Evolutionary conservation across 2,329 filamentous ascomycete species (phyloP).

Genomic region (Phialophora macrospora): DNA sequence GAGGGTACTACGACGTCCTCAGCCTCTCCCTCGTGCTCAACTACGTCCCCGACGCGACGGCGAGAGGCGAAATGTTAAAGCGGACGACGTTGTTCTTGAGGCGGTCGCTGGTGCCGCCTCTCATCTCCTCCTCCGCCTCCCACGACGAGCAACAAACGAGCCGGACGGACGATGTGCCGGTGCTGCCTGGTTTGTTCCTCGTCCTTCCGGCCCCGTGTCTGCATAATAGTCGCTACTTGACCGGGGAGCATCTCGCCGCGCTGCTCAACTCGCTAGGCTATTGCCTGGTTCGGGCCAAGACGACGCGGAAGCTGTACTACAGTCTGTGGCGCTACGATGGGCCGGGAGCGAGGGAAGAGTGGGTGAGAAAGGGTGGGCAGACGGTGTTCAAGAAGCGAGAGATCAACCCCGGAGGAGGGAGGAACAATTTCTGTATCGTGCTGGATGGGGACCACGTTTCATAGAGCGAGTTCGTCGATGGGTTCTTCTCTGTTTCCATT

Average conservation of each 20-base stretch:
- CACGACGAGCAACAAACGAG: too few relatives aligned
- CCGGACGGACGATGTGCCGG: constrained; percentile 13
- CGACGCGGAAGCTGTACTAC: constrained; percentile 83
- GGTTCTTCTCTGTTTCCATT: constrained; percentile 17
- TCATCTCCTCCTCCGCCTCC: too few relatives aligned
- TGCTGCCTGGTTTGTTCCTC: constrained; percentile 77
- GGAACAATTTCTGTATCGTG: constrained; percentile 91
- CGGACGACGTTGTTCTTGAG: constrained; percentile 72
- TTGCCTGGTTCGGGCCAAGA: constrained; percentile 66
- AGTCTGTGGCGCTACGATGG: constrained; percentile 73
- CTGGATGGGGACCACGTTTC: constrained; percentile 47
- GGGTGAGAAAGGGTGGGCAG: constrained; percentile 31
- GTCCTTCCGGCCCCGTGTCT: constrained; percentile 89
- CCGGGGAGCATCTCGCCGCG: constrained; percentile 67
- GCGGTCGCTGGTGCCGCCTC: neutral
- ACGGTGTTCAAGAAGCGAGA: constrained; percentile 71
- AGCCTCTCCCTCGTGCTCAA: constrained; percentile 93
- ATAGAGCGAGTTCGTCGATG: neutral
- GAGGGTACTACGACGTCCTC: constrained; percentile 74
- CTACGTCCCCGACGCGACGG: constrained; percentile 78
- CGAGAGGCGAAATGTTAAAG: constrained; percentile 82
- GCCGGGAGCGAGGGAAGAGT: constrained; percentile 31
- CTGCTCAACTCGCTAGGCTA: constrained; percentile 84
- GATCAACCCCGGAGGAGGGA: constrained; percentile 71
- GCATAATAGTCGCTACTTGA: constrained; percentile 87